phyloP scores from a whole-genome alignment of 2,329 filamentous ascomycete genomes.

The Trichophyton equinum region DNA sequence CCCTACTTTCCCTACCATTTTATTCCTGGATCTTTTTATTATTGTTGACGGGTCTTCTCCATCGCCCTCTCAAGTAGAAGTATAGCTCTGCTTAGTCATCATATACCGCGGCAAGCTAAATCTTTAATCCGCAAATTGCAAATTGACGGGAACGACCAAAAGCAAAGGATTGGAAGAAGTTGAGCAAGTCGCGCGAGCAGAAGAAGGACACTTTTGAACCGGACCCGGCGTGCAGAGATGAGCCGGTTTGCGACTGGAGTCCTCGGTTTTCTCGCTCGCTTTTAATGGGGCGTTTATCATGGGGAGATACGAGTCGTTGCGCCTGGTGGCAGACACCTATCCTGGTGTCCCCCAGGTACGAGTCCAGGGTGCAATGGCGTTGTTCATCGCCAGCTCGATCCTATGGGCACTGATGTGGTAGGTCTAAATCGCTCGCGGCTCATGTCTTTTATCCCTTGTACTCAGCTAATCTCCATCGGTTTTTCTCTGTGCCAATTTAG shows the following conservation, averaged over 20 bases:
- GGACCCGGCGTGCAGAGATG: not conserved
- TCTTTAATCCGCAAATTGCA: not conserved
- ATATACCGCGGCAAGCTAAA: not conserved
- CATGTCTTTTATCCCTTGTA: not conserved
- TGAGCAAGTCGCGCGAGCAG: not conserved
- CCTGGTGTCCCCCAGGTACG: slow-evolving; percentile 35
- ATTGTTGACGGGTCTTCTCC: not conserved
- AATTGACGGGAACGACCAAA: not conserved
- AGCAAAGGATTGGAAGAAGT: not conserved
- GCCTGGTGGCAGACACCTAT: slow-evolving; percentile 36
- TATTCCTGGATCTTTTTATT: not conserved
- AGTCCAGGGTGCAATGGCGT: slow-evolving; percentile 38
- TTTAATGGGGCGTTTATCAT: slow-evolving; percentile 1
- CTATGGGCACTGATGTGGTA: slow-evolving; percentile 40
- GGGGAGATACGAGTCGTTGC: slow-evolving; percentile 37
- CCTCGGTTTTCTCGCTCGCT: not conserved
- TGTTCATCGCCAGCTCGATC: slow-evolving; percentile 36
- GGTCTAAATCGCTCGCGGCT: slow-evolving; percentile 10
- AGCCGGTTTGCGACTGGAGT: not conserved
- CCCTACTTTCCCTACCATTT: not conserved
- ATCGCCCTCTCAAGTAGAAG: not conserved
- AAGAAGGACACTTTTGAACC: not conserved
- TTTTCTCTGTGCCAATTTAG: slow-evolving; percentile 32
- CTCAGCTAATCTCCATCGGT: not conserved
- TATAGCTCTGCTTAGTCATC: not conserved